These are phyloP conservation scores for Amylocystis lapponica DNA, from an alignment of 768 basidiomycete genomes.

Conservation along the genomic window DNA sequence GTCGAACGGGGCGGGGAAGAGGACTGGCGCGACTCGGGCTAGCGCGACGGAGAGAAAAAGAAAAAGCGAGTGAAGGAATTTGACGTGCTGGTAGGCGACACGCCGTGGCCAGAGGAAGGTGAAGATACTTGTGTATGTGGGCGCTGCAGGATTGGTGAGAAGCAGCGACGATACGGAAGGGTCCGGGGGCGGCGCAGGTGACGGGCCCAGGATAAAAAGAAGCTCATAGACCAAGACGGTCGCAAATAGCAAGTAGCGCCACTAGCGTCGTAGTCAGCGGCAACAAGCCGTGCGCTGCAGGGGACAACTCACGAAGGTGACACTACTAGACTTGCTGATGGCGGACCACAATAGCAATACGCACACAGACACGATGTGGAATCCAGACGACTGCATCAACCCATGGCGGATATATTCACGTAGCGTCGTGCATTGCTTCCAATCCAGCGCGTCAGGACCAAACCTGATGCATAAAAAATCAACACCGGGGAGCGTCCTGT, in stretches of 20 bases:
- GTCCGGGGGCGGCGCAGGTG: slow-evolving; percentile 29
- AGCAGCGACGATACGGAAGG: slow-evolving; percentile 22
- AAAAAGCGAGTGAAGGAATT: slow-evolving; percentile 73
- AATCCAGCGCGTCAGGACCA: slow-evolving; percentile 64
- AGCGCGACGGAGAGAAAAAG: slow-evolving; percentile 70
- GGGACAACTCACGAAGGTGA: slow-evolving; percentile 53
- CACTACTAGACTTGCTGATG: slow-evolving; percentile 51
- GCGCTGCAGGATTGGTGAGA: slow-evolving; percentile 16
- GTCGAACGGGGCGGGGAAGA: slow-evolving; percentile 38
- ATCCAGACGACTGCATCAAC: slow-evolving; percentile 53
- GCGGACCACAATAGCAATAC: slow-evolving; percentile 58
- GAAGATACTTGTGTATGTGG: slow-evolving; percentile 24
- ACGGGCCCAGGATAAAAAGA: slow-evolving; percentile 56
- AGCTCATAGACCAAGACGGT: slow-evolving; percentile 58
- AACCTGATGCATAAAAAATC: slow-evolving; percentile 43
- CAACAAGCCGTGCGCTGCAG: not conserved
- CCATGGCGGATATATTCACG: slow-evolving; percentile 68
- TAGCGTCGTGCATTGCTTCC: slow-evolving; percentile 63
- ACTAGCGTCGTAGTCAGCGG: slow-evolving; percentile 35
- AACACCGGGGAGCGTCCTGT: too few relatives aligned
- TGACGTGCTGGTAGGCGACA: slow-evolving; percentile 70
- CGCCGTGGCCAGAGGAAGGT: slow-evolving; percentile 52
- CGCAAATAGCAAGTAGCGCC: slow-evolving; percentile 75
- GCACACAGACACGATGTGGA: slow-evolving; percentile 57
- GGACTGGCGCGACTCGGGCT: slow-evolving; percentile 60